Percentiles rank a stretch among this genome's conserved stretches.
phyloP scores from a whole-genome alignment of 116 monocot species.

The Zostera marina region DNA sequence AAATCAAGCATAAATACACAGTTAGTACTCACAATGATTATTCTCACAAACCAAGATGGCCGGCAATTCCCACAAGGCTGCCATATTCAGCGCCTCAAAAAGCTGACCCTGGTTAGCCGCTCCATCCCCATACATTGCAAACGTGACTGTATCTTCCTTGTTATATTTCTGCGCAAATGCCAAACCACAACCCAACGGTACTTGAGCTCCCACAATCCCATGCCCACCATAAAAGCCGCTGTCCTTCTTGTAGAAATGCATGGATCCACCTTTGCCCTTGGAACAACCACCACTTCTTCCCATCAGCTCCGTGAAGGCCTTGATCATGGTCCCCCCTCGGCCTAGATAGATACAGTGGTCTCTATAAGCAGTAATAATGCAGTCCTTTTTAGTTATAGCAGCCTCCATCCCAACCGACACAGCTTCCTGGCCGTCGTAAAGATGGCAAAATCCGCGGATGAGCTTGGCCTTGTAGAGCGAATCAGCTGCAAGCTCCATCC shows the following conservation, averaged over 20 bases:
- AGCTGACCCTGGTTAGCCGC: conserved; percentile 96
- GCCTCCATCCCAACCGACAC: conserved; percentile 69
- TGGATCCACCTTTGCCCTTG: conserved; percentile 77
- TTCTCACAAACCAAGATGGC: conserved; percentile 88
- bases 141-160: conserved; percentile 68
- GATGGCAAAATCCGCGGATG: conserved; percentile 70
- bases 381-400: conserved; percentile 49
- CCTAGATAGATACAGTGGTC: conserved; percentile 71
- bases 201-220: conserved; percentile 93
- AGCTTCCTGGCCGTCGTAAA: conserved; percentile 89
- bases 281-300: conserved; percentile 60
- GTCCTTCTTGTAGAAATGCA: conserved; percentile 93
- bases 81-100: conserved; percentile 87
- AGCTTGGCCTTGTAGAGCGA: conserved; percentile 89
- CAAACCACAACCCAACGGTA: conserved; percentile 79
- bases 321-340: conserved; percentile 50
- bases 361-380: conserved; percentile 83
- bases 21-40: conserved; percentile 60
- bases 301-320: conserved; percentile 73
- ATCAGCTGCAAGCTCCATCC: conserved; percentile 79
- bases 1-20: not conserved
- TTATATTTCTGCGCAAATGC: conserved; percentile 83
- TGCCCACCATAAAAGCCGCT: conserved; percentile 77
- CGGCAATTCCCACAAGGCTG: conserved; percentile 84
- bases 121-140: conserved; percentile 79